phyloP scores from a whole-genome alignment of 768 basidiomycete genomes.

The Phylloporus sp. region DNA sequence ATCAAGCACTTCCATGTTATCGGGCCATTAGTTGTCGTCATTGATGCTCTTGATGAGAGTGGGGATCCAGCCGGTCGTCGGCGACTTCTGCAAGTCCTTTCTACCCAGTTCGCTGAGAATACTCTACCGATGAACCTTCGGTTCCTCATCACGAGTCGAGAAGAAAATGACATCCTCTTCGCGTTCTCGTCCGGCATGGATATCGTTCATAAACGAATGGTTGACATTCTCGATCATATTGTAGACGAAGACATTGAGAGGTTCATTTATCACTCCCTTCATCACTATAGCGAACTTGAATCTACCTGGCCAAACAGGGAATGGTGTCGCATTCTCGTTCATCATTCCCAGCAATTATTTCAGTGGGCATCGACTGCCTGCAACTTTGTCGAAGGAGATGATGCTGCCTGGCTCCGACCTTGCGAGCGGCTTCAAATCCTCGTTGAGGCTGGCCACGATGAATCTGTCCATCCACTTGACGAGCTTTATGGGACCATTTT shows the following conservation, averaged over 20 bases:
- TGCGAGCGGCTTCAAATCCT: background rate
- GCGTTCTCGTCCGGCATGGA: background rate
- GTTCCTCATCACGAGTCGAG: background rate
- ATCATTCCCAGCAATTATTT: constrained; percentile 19
- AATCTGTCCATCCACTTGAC: background rate
- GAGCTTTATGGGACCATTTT: background rate
- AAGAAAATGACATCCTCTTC: constrained; percentile 3
- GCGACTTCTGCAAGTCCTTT: constrained; percentile 1
- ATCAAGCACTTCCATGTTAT: constrained; percentile 7
- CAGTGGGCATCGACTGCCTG: constrained; percentile 25
- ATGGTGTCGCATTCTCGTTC: constrained; percentile 1
- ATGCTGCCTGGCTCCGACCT: background rate
- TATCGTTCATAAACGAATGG: background rate
- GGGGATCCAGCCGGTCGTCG: background rate
- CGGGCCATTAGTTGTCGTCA: constrained; percentile 27
- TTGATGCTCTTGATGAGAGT: constrained; percentile 26
- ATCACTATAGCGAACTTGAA: background rate
- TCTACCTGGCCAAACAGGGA: background rate
- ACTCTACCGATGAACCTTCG: constrained; percentile 10
- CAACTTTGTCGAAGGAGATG: background rate
- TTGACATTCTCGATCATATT: background rate
- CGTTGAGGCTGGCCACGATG: background rate
- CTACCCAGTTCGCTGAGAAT: background rate
- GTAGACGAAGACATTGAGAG: background rate
- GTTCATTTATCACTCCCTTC: background rate